Conservation (phyloP, 768 basidiomycete species). For the Chalciporus chontae region DNA sequence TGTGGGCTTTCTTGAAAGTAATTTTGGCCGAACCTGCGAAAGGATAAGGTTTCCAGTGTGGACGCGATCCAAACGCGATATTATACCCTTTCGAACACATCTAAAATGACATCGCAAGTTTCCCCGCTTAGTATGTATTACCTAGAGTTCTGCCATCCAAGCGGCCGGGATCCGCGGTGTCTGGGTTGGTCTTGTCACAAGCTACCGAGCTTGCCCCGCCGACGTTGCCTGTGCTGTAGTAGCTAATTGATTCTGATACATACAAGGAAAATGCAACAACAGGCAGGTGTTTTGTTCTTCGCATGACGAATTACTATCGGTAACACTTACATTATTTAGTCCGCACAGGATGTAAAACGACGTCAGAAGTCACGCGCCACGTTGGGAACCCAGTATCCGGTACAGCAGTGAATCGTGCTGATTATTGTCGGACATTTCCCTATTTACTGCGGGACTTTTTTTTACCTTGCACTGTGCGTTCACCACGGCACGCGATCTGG, state of each 20-base stretch:
- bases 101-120: conserved; percentile 7
- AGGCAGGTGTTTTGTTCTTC: conserved; percentile 1
- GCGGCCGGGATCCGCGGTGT: conserved; percentile 18
- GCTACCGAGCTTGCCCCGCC: conserved; percentile 10
- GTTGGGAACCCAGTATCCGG: background rate
- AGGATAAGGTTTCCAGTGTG: conserved; percentile 2
- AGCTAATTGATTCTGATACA: background rate
- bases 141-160: background rate
- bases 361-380: too few species aligned
- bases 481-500: conserved; percentile 14
- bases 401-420: conserved; percentile 3
- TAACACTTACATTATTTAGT: conserved; percentile 2
- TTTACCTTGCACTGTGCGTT: conserved; percentile 1
- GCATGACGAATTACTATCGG: conserved; percentile 4
- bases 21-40: conserved; percentile 5
- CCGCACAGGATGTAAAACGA: conserved; percentile 11
- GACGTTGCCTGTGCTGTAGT: conserved; percentile 2
- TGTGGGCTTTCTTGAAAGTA: conserved; percentile 8
- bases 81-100: background rate
- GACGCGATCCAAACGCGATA: conserved; percentile 2
- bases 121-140: conserved; percentile 6
- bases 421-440: conserved; percentile 13
- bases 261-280: too few species aligned
- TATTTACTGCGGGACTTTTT: conserved; percentile 7
- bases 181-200: conserved; percentile 1